Base-by-base conservation (phyloP, 257 asterid species). In the Solanum pinnatisectum region DNA sequence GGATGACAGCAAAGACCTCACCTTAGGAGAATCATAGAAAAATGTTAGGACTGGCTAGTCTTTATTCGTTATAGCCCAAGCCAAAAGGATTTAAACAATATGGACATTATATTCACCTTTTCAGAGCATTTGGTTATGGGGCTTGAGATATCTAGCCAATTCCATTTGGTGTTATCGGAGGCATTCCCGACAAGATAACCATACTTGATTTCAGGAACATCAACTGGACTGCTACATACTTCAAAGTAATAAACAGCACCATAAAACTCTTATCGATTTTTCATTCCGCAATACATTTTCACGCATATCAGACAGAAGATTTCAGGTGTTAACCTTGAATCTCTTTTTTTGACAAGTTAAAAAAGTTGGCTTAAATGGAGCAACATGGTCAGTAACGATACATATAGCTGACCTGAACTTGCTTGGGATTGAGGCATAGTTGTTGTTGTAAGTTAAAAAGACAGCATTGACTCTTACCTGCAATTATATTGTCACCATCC, bases 201-300 rank as follows among this genome's bases (percentile, higher is more conserved):
- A 72, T 97, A 97, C 94, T 93, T 95, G 91, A 96, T 91, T 90
- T 92, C 94, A 40, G 99, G 98, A 90, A 93, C 87, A 88, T 92
- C 93, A 67, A 93, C 71, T 16, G 95, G 98, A 86, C 99, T 96
- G 87, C 99, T 95, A 90, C 93, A 93, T 56, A 94, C 99, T 96
- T 89, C 89, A 86, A 89, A 86, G 16, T 68, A 71, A 85, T 32
- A 81, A 30, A 30, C 7, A 49, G 18, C 32, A 82, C 59, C 32
- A 82, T 25, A 49, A 32, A 6, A 82, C 20, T 49, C 30, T 37
- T 30, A 36, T 10, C 2, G 6, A 0, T 81, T 79, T 81, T 46
- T 44, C 30, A 79, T 46, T 46, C 35, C 25, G 68, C 11, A 46
- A 30, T 1, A 27, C 40, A 30, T 27, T 46, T 81, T 82, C 86